Percentiles rank a stretch among this genome's conserved stretches.
phyloP scores from a whole-genome alignment of 495 filamentous ascomycete genomes.

The Cladorrhinum samala region DNA sequence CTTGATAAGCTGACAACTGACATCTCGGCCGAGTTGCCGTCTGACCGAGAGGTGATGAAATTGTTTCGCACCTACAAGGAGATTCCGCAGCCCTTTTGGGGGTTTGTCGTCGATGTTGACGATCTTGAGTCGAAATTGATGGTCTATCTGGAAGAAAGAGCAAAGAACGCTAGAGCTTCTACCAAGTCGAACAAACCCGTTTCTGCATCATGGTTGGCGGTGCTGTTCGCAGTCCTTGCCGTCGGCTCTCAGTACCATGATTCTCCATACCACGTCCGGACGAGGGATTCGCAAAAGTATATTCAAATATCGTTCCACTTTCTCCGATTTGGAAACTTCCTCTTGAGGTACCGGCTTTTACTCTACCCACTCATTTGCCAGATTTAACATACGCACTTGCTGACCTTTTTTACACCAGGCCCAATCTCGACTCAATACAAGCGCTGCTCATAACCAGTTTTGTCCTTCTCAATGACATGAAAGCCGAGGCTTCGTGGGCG shows the following conservation, averaged over 20 bases:
- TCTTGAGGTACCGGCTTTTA: constrained; percentile 33
- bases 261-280: constrained; percentile 52
- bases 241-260: constrained; percentile 78
- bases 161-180: constrained; percentile 44
- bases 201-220: constrained; percentile 62
- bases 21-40: constrained; percentile 59
- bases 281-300: constrained; percentile 46
- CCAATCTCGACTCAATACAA: constrained; percentile 53
- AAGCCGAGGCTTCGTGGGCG: constrained; percentile 54
- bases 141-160: constrained; percentile 61
- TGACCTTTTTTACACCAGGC: constrained; percentile 26
- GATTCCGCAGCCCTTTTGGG: constrained; percentile 72
- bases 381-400: background rate
- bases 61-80: constrained; percentile 70
- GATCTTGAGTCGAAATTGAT: constrained; percentile 59
- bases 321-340: constrained; percentile 47
- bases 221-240: constrained; percentile 73
- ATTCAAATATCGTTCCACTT: constrained; percentile 55
- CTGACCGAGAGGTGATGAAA: constrained; percentile 56
- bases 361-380: background rate
- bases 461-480: constrained; percentile 54
- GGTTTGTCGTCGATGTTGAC: constrained; percentile 65
- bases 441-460: constrained; percentile 49
- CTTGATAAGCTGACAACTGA: constrained; percentile 64
- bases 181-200: constrained; percentile 47